Evolutionary conservation across 345 rosid species (phyloP), one percentile per base, ranked within the genome.

Genomic region (Rhizophora apiculata): DNA sequence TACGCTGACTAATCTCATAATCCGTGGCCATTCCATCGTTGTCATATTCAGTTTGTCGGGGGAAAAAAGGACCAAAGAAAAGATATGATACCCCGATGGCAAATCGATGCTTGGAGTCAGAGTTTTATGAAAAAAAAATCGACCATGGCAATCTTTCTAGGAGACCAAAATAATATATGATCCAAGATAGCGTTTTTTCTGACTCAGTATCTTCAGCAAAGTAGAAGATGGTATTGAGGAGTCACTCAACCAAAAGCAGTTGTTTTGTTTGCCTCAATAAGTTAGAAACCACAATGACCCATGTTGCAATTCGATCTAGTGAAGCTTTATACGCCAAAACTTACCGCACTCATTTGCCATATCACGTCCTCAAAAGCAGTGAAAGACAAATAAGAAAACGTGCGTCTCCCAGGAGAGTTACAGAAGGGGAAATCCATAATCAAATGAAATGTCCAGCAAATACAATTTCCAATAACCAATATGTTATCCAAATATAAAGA

Each of bases 301-400:
- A 57, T 21, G 16, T 49, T 24, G 27, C 66, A 18, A 65, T 58
- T 21, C 60, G 65, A 65, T 36, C 49, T 48, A 10, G 13, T 20
- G 16, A 53, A 60, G 5, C n/a, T 8, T 36, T 58, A 1, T 29
- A 15, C 6, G 6, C 11, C 22, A 61, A 37, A 66, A 54, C 55
- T 61, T 51, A 65, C 62, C 70, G 36, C 65, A 39, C 64, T 58
- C 60, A 57, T 26, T 37, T 65, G 68, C 34, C 26, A 46, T 68
- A 71, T 54, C 68, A 74, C 54, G 49, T 32, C 64, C 36, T 16
- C 30, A 39, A 56, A 32, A 56, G 53, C n/a, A 24, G 24, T 24
- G 10, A 37, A 10, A 37, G 46, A 39, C 13, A 11, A 11, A 39
- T 15, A 39, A 39, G 13, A 39, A 9, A 39, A 39, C 36, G 10